Conservation (phyloP, 2,329 filamentous ascomycete species). For the Ophiocordyceps sinensis region DNA sequence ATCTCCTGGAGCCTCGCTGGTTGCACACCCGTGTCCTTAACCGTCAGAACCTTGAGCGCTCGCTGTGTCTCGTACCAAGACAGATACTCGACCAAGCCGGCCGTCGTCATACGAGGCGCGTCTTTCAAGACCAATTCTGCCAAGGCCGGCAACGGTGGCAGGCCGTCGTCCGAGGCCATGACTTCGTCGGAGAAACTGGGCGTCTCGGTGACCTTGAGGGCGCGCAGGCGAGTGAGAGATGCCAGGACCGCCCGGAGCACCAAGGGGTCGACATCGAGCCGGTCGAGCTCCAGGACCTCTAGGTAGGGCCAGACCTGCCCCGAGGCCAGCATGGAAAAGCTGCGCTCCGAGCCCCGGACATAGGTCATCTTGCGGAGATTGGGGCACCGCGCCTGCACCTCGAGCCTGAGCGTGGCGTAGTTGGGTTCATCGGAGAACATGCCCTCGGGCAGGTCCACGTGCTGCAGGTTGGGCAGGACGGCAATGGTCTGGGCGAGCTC, state of each 20-base stretch:
- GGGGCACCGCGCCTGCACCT: slow-evolving; percentile 70
- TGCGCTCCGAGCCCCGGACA: slow-evolving; percentile 60
- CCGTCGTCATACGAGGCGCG: slow-evolving; percentile 54
- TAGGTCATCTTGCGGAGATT: slow-evolving; percentile 86
- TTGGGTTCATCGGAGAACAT: slow-evolving; percentile 68
- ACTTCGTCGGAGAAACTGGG: slow-evolving; percentile 61
- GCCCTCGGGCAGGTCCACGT: slow-evolving; percentile 81
- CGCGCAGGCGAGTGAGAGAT: slow-evolving; percentile 50
- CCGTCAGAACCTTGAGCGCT: slow-evolving; percentile 50
- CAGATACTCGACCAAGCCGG: slow-evolving; percentile 57
- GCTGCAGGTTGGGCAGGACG: slow-evolving; percentile 70
- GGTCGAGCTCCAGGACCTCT: slow-evolving; percentile 57
- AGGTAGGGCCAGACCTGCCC: slow-evolving; percentile 54
- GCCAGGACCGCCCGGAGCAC: slow-evolving; percentile 58
- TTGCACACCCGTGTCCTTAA: slow-evolving; percentile 59
- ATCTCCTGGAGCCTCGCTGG: slow-evolving; percentile 46
- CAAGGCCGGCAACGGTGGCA: slow-evolving; percentile 62
- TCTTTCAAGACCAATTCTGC: slow-evolving; percentile 60
- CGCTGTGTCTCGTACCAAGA: slow-evolving; percentile 42
- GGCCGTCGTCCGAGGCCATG: slow-evolving; percentile 49
- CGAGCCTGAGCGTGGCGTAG: slow-evolving; percentile 63
- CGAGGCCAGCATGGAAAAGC: slow-evolving; percentile 54
- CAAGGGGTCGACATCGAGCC: slow-evolving; percentile 53
- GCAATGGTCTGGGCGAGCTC: slow-evolving; percentile 77
- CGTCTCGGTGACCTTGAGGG: slow-evolving; percentile 60